Evolutionary conservation across 2,329 filamentous ascomycete species (phyloP).

Genomic region (Cercospora citrullina): DNA sequence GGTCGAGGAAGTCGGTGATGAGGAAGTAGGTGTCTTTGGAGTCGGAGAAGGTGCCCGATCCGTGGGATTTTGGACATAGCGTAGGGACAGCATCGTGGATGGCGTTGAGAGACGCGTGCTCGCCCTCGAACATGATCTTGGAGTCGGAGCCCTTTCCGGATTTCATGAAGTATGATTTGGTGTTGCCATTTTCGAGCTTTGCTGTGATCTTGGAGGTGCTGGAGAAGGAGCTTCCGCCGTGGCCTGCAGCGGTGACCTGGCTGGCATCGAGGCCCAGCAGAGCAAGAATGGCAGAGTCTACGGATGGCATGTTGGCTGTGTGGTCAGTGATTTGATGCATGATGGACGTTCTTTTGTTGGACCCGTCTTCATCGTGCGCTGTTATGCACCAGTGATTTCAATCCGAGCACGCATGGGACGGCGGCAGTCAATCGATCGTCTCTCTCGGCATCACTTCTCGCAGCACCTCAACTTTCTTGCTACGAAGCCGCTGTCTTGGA

Average conservation of each 20-base stretch:
- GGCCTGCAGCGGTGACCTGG: constrained; percentile 59
- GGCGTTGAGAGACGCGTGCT: constrained; percentile 80
- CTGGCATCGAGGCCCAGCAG: constrained; percentile 61
- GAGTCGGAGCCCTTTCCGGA: constrained; percentile 61
- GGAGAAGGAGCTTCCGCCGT: constrained; percentile 64
- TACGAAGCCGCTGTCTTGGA: not conserved
- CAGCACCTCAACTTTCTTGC: not conserved
- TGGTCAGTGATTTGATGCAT: not conserved
- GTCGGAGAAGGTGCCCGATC: constrained; percentile 62
- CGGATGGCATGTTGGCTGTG: constrained; percentile 21
- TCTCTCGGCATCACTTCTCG: not conserved
- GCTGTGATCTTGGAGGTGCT: constrained; percentile 63
- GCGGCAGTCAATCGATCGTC: too few relatives aligned
- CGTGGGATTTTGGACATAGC: constrained; percentile 74
- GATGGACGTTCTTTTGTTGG: not conserved
- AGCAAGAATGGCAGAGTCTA: constrained; percentile 64
- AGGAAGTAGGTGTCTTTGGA: constrained; percentile 54
- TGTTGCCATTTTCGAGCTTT: constrained; percentile 49
- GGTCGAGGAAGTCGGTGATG: constrained; percentile 78
- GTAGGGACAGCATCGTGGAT: constrained; percentile 70
- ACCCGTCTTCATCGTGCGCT: not conserved
- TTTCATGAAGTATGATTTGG: constrained; percentile 69
- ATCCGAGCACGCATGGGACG: not conserved
- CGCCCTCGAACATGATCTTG: constrained; percentile 72
- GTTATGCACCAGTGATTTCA: constrained; percentile 15